Evolutionary conservation across 2,329 filamentous ascomycete species (phyloP), one percentile per base, ranked within the genome.

Genomic region (Phyllosticta citribraziliensis): DNA sequence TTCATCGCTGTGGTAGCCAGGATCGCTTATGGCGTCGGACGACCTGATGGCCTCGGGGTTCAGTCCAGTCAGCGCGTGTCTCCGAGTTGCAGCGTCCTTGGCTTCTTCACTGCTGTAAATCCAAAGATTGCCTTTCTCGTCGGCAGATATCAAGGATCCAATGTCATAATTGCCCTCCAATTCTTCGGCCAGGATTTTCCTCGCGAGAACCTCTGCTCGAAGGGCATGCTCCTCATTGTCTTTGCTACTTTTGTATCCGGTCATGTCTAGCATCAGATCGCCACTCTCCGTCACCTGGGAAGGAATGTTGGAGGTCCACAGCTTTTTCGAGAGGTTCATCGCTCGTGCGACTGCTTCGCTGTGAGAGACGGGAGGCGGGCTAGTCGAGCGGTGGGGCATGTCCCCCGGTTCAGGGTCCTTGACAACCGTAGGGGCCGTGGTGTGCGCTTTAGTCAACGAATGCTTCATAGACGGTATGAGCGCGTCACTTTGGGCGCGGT

Each of bases 41-140:
- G 84, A 83, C 20, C 84, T 77, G 47, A 85, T 78, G 3, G 75
- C 77, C 12, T 75, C 73, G 2, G 80, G 75, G 56, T 80, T 78
- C 65, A 86, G 75, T 3, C 78, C 76, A 25, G 78, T 78, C 63
- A 85, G 71, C 1, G 77, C 75, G 2, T 80, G 79, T 67, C 81
- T 80, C 47, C 88, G 86, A 77, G 87, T 87, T 33, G 93, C 93
- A 6, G 89, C 88, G 68, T 94, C 88, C 70, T 97, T 97, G 24
- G 94, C 91, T 70, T 96, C 92, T 73, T 97, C 92, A 68, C 92
- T 97, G 75, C 91, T 94, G 77, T 99, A 99, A 66, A 99, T 97
- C 93, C 94, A 97, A n/a, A 99, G 80, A 69, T 99, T 99, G 6
- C 94, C 94, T 63, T 94, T 86, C 70, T 96, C 91, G 70, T 99